Evolutionary conservation across 306 rosid species (phyloP).

Genomic region (Gillenia trifoliata): DNA sequence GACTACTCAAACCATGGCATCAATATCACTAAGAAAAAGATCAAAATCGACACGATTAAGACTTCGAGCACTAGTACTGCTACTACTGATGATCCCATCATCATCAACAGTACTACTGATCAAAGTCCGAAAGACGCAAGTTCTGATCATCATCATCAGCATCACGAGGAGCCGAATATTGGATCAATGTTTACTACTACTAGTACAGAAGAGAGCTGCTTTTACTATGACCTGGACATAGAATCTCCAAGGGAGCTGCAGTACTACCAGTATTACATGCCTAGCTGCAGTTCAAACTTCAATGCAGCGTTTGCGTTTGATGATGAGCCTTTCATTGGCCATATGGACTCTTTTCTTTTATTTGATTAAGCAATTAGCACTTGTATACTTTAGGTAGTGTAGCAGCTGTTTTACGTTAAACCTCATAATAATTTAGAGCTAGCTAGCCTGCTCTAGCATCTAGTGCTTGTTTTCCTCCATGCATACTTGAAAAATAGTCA

Average conservation of each 20-base stretch:
- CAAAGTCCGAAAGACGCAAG: neutral
- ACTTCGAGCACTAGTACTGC: neutral
- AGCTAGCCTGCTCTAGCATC: neutral
- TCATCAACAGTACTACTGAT: neutral
- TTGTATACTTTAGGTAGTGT: neutral
- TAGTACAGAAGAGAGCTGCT: neutral
- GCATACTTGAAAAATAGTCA: neutral
- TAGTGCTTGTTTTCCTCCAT: neutral
- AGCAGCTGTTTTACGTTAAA: neutral
- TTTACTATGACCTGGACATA: neutral
- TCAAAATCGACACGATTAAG: neutral
- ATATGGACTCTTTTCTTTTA: conserved; percentile 31
- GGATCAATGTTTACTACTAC: neutral
- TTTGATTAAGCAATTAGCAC: conserved; percentile 12
- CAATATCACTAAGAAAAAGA: neutral
- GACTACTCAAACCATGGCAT: neutral
- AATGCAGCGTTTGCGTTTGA: conserved; percentile 28
- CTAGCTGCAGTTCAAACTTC: conserved; percentile 6
- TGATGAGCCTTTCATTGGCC: conserved; percentile 33
- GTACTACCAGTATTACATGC: conserved; percentile 14
- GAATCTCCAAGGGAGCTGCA: neutral
- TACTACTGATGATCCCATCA: neutral
- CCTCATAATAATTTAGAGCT: neutral
- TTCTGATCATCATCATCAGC: neutral
- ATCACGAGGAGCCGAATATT: neutral